Percentiles rank a stretch among this genome's conserved stretches.
Evolutionary conservation across 2,329 filamentous ascomycete species (phyloP).

Genomic region (Fusarium albidum): DNA sequence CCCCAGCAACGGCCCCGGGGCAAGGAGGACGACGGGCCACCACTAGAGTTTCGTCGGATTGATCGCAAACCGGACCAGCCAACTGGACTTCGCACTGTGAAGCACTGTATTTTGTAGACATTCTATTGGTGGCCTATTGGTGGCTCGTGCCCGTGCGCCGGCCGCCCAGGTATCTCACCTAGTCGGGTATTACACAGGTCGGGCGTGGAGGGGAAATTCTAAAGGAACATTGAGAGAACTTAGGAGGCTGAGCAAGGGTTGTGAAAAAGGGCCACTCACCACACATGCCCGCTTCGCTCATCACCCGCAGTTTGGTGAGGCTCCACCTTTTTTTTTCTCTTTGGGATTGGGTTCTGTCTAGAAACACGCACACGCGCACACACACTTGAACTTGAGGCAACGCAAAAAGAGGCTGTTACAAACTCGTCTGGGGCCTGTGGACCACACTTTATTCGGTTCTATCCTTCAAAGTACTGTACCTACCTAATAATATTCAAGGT

Average conservation of each 20-base stretch:
- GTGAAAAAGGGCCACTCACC: background rate
- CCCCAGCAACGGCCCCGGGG: conserved; percentile 22
- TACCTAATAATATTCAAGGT: no score
- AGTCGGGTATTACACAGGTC: background rate
- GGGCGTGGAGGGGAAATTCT: background rate
- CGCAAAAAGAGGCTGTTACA: conserved; percentile 1
- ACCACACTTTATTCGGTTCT: conserved; percentile 9
- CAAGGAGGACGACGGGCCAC: conserved; percentile 5
- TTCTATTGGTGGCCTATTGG: background rate
- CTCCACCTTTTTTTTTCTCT: conserved; percentile 17
- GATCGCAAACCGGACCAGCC: conserved; percentile 1
- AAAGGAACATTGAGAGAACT: conserved; percentile 11
- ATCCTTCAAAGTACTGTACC: background rate
- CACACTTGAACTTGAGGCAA: conserved; percentile 2
- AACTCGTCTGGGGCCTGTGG: conserved; percentile 12
- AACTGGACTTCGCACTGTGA: background rate
- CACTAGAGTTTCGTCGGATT: background rate
- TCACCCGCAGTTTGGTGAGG: conserved; percentile 5
- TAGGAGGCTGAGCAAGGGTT: conserved; percentile 4
- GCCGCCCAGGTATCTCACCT: no score
- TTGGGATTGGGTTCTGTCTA: background rate
- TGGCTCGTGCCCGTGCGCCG: background rate
- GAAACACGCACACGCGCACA: conserved; percentile 5
- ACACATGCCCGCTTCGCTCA: no score
- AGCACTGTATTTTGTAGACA: background rate